A percentile compares a stretch with the other conserved stretches of the same genome.
These are phyloP conservation scores for Solanum chacoense DNA, from an alignment of 305 asterid genomes.

Conservation along the genomic window DNA sequence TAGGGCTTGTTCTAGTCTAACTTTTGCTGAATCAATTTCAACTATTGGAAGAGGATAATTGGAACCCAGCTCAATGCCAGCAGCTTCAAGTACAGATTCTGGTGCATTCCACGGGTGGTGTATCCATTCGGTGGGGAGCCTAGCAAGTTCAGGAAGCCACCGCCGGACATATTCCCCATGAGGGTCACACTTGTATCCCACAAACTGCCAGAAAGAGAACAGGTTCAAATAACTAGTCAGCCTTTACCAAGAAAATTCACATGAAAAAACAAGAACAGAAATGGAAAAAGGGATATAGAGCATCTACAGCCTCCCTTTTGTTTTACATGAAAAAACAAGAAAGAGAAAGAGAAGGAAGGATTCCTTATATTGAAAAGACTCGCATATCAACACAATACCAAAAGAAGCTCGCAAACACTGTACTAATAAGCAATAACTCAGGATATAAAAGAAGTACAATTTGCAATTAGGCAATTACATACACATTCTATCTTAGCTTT, in stretches of 20 bases:
- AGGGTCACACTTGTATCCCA: slow-evolving; percentile 85
- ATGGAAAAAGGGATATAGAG: neutral
- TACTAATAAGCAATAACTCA: neutral
- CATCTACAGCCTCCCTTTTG: neutral
- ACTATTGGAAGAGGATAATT: slow-evolving; percentile 82
- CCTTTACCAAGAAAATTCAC: neutral
- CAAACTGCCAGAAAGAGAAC: slow-evolving; percentile 40
- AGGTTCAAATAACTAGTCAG: neutral
- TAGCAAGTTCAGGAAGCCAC: slow-evolving; percentile 93
- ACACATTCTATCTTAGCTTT: neutral
- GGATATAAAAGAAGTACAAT: neutral
- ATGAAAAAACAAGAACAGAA: neutral
- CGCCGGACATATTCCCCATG: slow-evolving; percentile 89
- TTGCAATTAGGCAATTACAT: neutral
- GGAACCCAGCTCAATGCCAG: slow-evolving; percentile 90
- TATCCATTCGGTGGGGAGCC: slow-evolving; percentile 92
- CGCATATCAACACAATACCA: neutral
- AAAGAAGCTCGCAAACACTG: neutral
- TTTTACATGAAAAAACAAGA: neutral
- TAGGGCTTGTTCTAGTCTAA: slow-evolving; percentile 61
- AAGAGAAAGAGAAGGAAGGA: neutral
- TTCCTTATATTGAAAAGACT: neutral
- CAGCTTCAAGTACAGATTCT: slow-evolving; percentile 84
- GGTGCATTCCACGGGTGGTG: slow-evolving; percentile 96
- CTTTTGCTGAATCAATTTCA: slow-evolving; percentile 64